phyloP scores from a whole-genome alignment of 2,329 filamentous ascomycete genomes.

The Trichoderma atrobrunneum region DNA sequence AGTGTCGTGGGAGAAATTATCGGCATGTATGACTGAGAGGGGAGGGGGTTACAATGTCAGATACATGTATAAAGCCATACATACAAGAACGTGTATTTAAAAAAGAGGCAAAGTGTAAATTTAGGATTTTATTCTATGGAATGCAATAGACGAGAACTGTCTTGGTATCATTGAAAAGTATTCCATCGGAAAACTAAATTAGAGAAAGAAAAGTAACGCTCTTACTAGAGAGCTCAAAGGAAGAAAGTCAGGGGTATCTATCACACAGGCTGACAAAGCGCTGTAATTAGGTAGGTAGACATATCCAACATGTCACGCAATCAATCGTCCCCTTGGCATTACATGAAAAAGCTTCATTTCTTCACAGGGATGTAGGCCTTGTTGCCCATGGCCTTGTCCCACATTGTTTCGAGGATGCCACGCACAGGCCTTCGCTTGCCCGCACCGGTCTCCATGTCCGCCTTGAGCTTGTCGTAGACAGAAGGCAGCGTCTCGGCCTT shows the following conservation, averaged over 20 bases:
- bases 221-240: not conserved
- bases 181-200: not conserved
- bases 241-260: conserved; percentile 10
- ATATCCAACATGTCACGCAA: conserved; percentile 10
- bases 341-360: conserved; percentile 20
- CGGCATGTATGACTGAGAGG: conserved; percentile 38
- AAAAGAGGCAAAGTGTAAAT: not conserved
- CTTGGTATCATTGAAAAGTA: conserved; percentile 14
- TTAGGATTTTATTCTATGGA: not conserved
- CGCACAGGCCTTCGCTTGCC: conserved; percentile 28
- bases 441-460: conserved; percentile 29
- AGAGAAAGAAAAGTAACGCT: not conserved
- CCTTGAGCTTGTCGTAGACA: conserved; percentile 53
- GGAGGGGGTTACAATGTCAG: not conserved
- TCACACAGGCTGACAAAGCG: conserved; percentile 13
- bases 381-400: conserved; percentile 31
- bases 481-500: conserved; percentile 45
- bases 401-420: conserved; percentile 31
- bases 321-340: not conserved
- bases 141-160: not conserved
- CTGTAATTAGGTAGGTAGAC: conserved; percentile 7
- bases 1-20: conserved; percentile 50
- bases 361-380: conserved; percentile 29
- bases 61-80: not conserved
- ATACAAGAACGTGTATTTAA: not conserved